Evolutionary conservation across 768 basidiomycete species (phyloP), one percentile per base, ranked within the genome.

Genomic region (Amanita inopinata): DNA sequence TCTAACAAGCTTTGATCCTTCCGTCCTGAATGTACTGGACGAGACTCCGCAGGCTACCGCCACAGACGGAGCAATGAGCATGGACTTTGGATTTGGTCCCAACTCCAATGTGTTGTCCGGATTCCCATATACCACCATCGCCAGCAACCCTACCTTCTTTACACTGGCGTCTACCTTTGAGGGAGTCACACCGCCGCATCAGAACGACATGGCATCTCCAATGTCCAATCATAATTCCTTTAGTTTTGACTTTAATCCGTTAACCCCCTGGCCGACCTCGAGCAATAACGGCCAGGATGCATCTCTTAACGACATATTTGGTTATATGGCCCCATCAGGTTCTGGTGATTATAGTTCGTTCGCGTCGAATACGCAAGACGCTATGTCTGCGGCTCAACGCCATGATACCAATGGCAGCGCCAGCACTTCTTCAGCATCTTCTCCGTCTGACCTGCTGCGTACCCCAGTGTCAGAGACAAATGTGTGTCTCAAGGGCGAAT

Each of bases 81-180:
- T 80, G 59, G 79, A 83, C 54, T 66, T 73, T 41, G 64, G 73
- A 10, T 80, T 74, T 51, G 76, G 77, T 22, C 60, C 63, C 40
- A 66, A 61, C 48, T 63, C 73, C 5, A 63, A 73, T n/a, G 56
- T 69, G 22, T 58, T 69, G 1, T 59, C 65, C 11, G 64, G 64
- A 24, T 64, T 68, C 4, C 72, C 78, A 1, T 88, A 76, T 59
- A 88, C 82, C 45, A 86, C 83, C 8, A 80, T 92, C 45, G 86
- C 86, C 38, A 79, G 71, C 61, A 89, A 89, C 49, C 86, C 88
- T 1, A 70, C 79, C 62, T 89, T 83, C 67, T 86, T 84, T 67
- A 85, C 86, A n/a, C 83, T 83, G 56, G 74, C 80, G 11, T 72
- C 76, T 14, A 60, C 64, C 5, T 77, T 73, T 49, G 79, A 80